Conservation (phyloP, 2,329 filamentous ascomycete genomes). For the Periconia macrospinosa region DNA sequence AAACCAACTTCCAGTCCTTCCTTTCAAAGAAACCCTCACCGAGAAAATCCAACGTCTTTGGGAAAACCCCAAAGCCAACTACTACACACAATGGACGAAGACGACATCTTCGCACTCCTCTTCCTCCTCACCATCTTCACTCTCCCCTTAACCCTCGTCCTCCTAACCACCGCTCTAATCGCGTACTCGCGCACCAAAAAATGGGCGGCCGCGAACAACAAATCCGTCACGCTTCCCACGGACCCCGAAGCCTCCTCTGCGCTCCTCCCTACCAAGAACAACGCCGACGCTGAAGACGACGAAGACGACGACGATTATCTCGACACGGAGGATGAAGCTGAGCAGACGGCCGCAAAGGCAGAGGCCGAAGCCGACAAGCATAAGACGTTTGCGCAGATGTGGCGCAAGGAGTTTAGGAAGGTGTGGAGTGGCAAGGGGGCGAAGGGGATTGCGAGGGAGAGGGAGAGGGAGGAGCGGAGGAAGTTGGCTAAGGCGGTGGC, state of each 20-base stretch:
- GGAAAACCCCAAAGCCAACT: not conserved
- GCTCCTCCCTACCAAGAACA: too few relatives aligned
- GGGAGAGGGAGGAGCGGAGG: constrained; percentile 13
- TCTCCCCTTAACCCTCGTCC: constrained; percentile 24
- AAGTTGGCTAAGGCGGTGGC: constrained; percentile 16
- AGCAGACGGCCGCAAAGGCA: constrained; percentile 29
- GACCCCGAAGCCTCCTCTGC: constrained; percentile 21
- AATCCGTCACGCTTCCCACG: not conserved
- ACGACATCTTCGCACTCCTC: constrained; percentile 25
- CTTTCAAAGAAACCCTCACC: not conserved
- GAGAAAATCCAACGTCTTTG: not conserved
- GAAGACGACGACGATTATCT: constrained; percentile 29
- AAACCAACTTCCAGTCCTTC: too few relatives aligned
- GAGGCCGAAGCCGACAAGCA: constrained; percentile 30
- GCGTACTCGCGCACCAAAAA: constrained; percentile 35
- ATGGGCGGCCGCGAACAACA: constrained; percentile 18
- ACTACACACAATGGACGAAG: constrained; percentile 27
- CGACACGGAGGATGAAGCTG: constrained; percentile 35
- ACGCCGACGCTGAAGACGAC: not conserved
- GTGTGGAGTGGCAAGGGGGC: constrained; percentile 34
- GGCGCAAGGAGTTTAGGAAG: constrained; percentile 31
- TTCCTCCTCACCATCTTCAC: constrained; percentile 28
- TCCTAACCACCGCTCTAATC: constrained; percentile 24
- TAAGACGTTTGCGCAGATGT: constrained; percentile 34
- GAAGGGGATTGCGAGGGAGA: constrained; percentile 27